A percentile compares a stretch with the other conserved stretches of the same genome.
Evolutionary conservation across 1,139 yeast species (phyloP).

Genomic region (Diutina scorzettiae): DNA sequence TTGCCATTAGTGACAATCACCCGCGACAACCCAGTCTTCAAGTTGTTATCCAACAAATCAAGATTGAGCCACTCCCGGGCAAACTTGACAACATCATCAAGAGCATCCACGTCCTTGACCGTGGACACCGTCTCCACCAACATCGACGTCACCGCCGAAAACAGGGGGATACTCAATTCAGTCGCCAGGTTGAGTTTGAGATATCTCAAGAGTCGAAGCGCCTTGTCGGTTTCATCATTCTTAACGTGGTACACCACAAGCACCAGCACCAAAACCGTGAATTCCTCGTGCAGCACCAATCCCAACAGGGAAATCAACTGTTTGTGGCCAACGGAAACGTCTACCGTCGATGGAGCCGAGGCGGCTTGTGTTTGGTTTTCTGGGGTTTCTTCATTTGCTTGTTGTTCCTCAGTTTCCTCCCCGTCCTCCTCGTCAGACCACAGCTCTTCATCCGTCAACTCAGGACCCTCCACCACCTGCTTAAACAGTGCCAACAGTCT

Average conservation of each 20-base stretch:
- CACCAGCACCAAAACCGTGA: background rate
- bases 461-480: slow-evolving; percentile 4
- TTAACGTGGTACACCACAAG: background rate
- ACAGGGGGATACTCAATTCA: background rate
- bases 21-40: background rate
- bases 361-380: no score
- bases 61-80: slow-evolving; percentile 4
- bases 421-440: slow-evolving; percentile 3
- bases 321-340: background rate
- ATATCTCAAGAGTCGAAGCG: background rate
- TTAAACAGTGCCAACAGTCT: background rate
- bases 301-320: background rate
- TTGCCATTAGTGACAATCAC: slow-evolving; percentile 1
- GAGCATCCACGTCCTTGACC: background rate
- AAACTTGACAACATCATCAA: background rate
- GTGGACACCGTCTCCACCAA: background rate
- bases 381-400: background rate
- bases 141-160: background rate
- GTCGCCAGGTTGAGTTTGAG: background rate
- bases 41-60: background rate
- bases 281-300: background rate
- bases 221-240: background rate
- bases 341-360: no score
- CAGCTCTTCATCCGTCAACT: slow-evolving; percentile 2
- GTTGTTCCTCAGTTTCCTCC: background rate